phyloP scores from a whole-genome alignment of 2,329 filamentous ascomycete genomes.

The Talaromyces sp. region DNA sequence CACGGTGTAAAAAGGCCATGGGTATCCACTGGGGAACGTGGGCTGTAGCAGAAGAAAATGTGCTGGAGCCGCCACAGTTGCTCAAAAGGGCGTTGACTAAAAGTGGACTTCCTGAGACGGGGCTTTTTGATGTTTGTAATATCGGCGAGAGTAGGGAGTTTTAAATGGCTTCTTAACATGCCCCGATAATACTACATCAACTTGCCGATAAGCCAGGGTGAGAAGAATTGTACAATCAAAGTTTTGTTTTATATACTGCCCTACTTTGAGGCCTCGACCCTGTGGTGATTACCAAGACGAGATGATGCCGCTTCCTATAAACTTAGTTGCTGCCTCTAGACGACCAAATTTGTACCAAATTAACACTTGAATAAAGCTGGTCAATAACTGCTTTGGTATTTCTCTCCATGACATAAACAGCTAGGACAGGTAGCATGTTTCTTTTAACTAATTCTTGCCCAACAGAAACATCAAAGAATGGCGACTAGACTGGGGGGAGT shows the following conservation, averaged over 20 bases:
- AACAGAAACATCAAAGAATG: no score
- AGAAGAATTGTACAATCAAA: background rate
- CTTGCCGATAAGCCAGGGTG: no score
- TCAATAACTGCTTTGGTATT: no score
- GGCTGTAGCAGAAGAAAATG: conserved; percentile 72
- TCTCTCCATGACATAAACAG: no score
- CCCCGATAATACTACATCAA: no score
- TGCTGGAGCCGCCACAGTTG: conserved; percentile 67
- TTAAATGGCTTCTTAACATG: background rate
- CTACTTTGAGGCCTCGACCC: no score
- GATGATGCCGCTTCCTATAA: background rate
- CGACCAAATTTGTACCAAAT: no score
- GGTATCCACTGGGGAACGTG: conserved; percentile 66
- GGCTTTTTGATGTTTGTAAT: conserved; percentile 14
- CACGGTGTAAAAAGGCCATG: conserved; percentile 64
- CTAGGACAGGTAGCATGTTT: background rate
- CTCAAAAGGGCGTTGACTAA: conserved; percentile 63
- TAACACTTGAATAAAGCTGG: no score
- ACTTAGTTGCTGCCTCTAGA: no score
- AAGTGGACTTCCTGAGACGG: conserved; percentile 32
- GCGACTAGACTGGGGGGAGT: background rate
- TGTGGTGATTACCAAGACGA: no score
- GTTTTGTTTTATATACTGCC: no score
- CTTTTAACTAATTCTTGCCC: background rate
- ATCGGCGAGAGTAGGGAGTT: conserved; percentile 16